A percentile compares a stretch with the other conserved stretches of the same genome.
These are phyloP conservation scores for Colletotrichum sp. DNA, from an alignment of 2,329 filamentous ascomycete species.

Conservation along the genomic window DNA sequence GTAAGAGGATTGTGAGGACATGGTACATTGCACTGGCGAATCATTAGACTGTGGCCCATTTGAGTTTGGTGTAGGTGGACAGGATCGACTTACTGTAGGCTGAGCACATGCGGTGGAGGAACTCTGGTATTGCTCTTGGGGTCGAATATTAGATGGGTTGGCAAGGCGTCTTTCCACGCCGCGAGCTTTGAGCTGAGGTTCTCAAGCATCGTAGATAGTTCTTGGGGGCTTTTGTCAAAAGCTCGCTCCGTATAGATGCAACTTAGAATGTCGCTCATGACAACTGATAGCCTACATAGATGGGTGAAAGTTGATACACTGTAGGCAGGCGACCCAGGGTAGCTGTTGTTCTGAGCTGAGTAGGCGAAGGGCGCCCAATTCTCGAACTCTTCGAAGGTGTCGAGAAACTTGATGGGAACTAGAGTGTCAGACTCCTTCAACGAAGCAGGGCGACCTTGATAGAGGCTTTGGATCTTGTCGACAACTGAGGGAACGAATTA, in stretches of 20 bases:
- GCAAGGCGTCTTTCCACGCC: slow-evolving; percentile 45
- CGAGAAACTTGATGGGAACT: slow-evolving; percentile 52
- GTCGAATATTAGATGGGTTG: slow-evolving; percentile 45
- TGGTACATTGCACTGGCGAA: slow-evolving; percentile 48
- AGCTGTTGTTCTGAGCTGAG: slow-evolving; percentile 29
- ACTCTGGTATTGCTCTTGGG: slow-evolving; percentile 29
- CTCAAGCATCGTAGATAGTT: slow-evolving; percentile 39
- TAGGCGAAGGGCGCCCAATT: slow-evolving; percentile 52
- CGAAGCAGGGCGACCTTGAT: slow-evolving; percentile 56
- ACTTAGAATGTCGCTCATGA: slow-evolving; percentile 50
- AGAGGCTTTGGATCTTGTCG: slow-evolving; percentile 61
- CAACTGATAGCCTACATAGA: slow-evolving; percentile 48
- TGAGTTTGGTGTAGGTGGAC: rapidly evolving
- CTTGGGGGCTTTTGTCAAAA: slow-evolving; percentile 35
- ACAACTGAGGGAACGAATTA: slow-evolving; percentile 26
- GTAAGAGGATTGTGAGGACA: slow-evolving; percentile 56
- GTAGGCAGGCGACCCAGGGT: slow-evolving; percentile 42
- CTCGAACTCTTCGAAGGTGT: slow-evolving; percentile 59
- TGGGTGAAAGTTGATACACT: slow-evolving; percentile 46
- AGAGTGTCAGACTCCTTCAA: slow-evolving; percentile 50
- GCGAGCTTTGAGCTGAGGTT: slow-evolving; percentile 44
- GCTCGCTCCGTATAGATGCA: slow-evolving; percentile 50
- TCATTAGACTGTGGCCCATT: not conserved
- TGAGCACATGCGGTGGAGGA: slow-evolving; percentile 50
- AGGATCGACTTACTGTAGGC: slow-evolving; percentile 36